Conservation (phyloP, 805 yeast genomes). For the Monosporozyma unispora region DNA sequence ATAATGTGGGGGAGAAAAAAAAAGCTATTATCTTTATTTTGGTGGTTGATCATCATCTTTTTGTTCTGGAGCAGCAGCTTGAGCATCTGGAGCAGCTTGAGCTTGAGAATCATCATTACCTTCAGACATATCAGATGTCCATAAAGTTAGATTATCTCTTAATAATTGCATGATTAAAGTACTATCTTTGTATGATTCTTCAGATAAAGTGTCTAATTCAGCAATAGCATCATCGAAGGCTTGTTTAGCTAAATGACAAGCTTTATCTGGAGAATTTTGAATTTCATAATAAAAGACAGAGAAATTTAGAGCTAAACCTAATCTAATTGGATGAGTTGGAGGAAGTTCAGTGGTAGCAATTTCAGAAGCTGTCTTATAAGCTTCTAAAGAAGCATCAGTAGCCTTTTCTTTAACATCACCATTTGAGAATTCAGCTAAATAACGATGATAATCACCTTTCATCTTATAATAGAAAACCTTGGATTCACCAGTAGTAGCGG, state of each 20-base stretch:
- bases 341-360: constrained; percentile 92
- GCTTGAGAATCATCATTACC: constrained; percentile 49
- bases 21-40: constrained; percentile 2
- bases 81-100: constrained; percentile 16
- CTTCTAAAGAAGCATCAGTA: constrained; percentile 82
- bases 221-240: constrained; percentile 98
- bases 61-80: neutral
- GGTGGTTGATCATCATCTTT: constrained; percentile 6
- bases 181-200: constrained; percentile 95
- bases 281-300: constrained; percentile 96
- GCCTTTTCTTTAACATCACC: constrained; percentile 85
- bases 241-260: constrained; percentile 95
- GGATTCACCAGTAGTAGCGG: constrained; percentile 91
- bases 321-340: constrained; percentile 94
- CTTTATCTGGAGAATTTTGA: constrained; percentile 93
- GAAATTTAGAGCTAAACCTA: constrained; percentile 93
- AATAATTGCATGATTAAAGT: constrained; percentile 95
- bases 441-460: constrained; percentile 99
- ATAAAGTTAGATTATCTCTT: constrained; percentile 93
- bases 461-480: constrained; percentile 95
- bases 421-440: constrained; percentile 88
- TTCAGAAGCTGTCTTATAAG: constrained; percentile 88
- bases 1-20: neutral
- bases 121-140: constrained; percentile 88
- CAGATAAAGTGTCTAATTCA: constrained; percentile 90